A percentile compares a stretch with the other conserved stretches of the same genome.
phyloP scores from a whole-genome alignment of 2,329 filamentous ascomycete species.

The Emergomyces africanus region DNA sequence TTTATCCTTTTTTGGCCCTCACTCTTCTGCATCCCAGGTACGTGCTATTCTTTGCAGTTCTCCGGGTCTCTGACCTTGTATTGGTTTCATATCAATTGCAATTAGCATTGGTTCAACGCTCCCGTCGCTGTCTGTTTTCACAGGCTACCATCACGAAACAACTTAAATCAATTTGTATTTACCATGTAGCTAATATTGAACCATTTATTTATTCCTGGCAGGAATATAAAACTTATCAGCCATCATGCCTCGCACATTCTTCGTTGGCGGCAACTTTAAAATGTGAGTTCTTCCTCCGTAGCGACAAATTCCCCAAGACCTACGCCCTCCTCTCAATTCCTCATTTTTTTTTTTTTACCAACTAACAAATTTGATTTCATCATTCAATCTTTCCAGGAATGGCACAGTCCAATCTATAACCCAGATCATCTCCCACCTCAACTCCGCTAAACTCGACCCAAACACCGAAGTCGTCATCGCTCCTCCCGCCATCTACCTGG shows the following conservation, averaged over 20 bases:
- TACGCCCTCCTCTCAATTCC: not conserved
- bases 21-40: not conserved
- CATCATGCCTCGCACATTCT: conserved; percentile 88
- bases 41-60: not conserved
- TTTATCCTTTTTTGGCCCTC: not conserved
- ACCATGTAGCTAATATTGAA: not conserved
- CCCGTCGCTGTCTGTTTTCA: not conserved
- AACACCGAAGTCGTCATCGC: conserved; percentile 81
- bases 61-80: not conserved
- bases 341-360: not conserved
- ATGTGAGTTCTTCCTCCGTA: conserved; percentile 51
- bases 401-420: conserved; percentile 81
- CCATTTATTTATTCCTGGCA: not conserved
- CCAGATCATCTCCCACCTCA: conserved; percentile 79
- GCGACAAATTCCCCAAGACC: too few species aligned
- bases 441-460: conserved; percentile 56
- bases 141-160: not conserved
- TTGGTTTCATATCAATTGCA: not conserved
- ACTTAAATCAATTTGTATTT: not conserved
- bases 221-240: not conserved
- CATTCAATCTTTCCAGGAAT: conserved; percentile 55
- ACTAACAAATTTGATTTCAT: not conserved
- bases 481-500: conserved; percentile 81
- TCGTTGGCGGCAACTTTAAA: conserved; percentile 99
- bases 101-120: too few species aligned